These are phyloP conservation scores for Phytophthora crassamura DNA, from an alignment of 352 stramenopile genomes.

Conservation along the genomic window DNA sequence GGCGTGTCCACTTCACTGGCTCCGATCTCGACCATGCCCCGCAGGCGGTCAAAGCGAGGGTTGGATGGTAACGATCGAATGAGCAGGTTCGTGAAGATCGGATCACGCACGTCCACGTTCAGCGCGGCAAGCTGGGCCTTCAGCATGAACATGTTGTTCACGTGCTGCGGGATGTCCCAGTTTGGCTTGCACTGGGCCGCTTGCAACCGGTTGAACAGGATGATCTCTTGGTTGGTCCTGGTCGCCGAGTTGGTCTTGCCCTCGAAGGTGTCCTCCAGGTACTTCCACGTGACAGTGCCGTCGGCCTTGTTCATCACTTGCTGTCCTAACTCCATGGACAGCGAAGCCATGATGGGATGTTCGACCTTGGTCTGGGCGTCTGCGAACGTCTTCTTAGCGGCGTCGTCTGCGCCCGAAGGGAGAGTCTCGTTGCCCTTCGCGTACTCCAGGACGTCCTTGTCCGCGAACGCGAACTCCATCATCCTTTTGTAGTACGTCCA, in stretches of 20 bases:
- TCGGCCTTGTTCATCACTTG: constrained; percentile 11
- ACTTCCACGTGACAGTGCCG: constrained; percentile 6
- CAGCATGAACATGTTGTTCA: too few relatives aligned
- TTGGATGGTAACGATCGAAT: background rate
- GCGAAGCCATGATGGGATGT: constrained; percentile 9
- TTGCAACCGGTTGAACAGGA: too few relatives aligned
- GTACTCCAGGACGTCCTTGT: background rate
- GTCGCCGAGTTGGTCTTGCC: constrained; percentile 12
- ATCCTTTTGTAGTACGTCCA: constrained; percentile 23
- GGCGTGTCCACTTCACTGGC: background rate
- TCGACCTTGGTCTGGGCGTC: constrained; percentile 16
- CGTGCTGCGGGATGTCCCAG: too few relatives aligned
- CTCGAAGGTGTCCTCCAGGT: constrained; percentile 4
- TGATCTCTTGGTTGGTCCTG: constrained; percentile 20
- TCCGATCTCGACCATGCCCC: background rate
- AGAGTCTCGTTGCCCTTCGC: background rate
- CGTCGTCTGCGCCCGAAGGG: background rate
- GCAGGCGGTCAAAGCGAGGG: background rate
- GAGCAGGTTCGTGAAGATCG: too few relatives aligned
- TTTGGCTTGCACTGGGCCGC: too few relatives aligned
- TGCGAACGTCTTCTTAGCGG: constrained; percentile 13
- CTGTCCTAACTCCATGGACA: constrained; percentile 15
- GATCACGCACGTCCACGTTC: too few relatives aligned
- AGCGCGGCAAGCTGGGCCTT: too few relatives aligned
- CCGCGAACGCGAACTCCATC: constrained; percentile 11